These are phyloP conservation scores for Corniculantispora saksenae DNA, from an alignment of 2,329 filamentous ascomycete species.

Conservation along the genomic window DNA sequence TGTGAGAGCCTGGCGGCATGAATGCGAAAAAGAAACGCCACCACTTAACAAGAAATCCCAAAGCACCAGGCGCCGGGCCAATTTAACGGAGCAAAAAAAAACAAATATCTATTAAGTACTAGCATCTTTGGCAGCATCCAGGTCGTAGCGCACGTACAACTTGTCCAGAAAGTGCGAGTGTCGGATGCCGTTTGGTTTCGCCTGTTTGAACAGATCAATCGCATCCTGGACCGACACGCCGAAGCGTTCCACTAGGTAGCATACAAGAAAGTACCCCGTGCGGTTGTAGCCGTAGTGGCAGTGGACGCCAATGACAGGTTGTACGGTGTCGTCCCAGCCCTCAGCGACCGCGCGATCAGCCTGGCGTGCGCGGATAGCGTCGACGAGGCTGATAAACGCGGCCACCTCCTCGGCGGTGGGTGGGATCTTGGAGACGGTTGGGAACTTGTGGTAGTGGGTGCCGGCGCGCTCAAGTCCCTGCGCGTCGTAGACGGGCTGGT, in stretches of 20 bases:
- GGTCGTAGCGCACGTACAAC: slow-evolving; percentile 73
- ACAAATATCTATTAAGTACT: not conserved
- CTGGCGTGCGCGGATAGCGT: slow-evolving; percentile 60
- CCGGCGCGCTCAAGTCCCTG: slow-evolving; percentile 65
- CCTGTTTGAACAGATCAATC: slow-evolving; percentile 72
- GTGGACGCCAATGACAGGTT: slow-evolving; percentile 73
- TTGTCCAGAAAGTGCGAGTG: slow-evolving; percentile 88
- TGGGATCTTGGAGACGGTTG: slow-evolving; percentile 88
- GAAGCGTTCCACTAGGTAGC: slow-evolving; percentile 83
- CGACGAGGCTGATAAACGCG: slow-evolving; percentile 57
- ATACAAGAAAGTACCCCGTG: slow-evolving; percentile 87
- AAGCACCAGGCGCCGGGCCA: not conserved
- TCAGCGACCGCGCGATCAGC: slow-evolving; percentile 35
- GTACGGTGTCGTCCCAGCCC: slow-evolving; percentile 39
- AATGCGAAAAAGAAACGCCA: not conserved
- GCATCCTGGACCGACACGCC: slow-evolving; percentile 73
- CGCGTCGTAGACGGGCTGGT: slow-evolving; percentile 86
- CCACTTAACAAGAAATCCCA: not conserved
- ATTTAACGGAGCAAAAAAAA: not conserved
- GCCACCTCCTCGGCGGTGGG: slow-evolving; percentile 60
- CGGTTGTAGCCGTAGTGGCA: slow-evolving; percentile 97
- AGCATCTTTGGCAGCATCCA: slow-evolving; percentile 24
- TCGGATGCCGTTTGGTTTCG: slow-evolving; percentile 79
- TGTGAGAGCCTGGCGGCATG: not conserved
- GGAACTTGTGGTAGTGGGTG: slow-evolving; percentile 80